These are phyloP conservation scores for Colletotrichum sp. DNA, from an alignment of 2,329 filamentous ascomycete species.

Conservation along the genomic window DNA sequence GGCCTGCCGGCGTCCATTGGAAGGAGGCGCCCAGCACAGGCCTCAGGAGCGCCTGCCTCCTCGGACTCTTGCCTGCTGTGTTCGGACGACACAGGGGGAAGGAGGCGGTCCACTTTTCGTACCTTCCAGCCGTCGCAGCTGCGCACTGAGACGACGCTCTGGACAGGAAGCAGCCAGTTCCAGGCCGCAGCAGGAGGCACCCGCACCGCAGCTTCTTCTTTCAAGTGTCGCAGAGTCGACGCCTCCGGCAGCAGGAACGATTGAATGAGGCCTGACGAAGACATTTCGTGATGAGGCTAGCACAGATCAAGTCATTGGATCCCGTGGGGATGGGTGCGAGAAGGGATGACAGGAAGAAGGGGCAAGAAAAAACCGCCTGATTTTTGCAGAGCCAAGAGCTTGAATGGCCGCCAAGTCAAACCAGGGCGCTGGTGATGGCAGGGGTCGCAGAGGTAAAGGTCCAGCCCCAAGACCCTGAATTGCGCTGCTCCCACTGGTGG, in stretches of 20 bases:
- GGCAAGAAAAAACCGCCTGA: conserved; percentile 8
- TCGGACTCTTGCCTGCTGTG: background rate
- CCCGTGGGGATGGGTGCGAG: background rate
- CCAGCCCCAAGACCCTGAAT: background rate
- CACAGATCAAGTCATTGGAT: background rate
- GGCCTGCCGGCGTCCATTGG: background rate
- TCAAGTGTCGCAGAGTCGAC: background rate
- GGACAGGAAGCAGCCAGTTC: background rate
- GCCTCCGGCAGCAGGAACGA: background rate
- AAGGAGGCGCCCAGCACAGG: background rate
- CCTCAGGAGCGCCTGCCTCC: background rate
- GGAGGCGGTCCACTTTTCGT: background rate
- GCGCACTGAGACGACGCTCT: conserved; percentile 7
- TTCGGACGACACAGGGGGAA: background rate
- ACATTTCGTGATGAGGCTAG: background rate
- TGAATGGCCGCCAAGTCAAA: conserved; percentile 19
- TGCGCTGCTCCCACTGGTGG: background rate
- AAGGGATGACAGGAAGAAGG: background rate
- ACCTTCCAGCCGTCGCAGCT: background rate
- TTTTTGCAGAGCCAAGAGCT: conserved; percentile 21
- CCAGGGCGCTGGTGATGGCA: background rate
- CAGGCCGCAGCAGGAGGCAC: background rate
- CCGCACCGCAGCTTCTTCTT: background rate
- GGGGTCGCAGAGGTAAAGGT: background rate
- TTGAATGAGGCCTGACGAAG: background rate